Conservation (phyloP, 2,329 filamentous ascomycete species). For the Fusarium chlamydosporum region DNA sequence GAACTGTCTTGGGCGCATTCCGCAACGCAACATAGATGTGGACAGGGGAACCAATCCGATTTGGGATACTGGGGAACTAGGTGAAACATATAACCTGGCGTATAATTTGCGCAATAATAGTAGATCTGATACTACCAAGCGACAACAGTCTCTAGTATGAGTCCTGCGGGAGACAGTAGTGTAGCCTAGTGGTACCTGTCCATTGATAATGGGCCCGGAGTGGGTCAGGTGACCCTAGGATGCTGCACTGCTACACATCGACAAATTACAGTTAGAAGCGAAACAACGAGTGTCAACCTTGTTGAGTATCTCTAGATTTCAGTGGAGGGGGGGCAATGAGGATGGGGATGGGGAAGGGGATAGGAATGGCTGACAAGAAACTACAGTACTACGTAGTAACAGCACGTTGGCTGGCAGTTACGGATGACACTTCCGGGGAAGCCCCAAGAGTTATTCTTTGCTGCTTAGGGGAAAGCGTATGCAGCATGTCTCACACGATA, state of each 20-base stretch:
- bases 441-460: slow-evolving; percentile 2
- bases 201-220: not conserved
- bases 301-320: not conserved
- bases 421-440: slow-evolving; percentile 16
- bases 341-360: too few species aligned
- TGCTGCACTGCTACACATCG: not conserved
- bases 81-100: slow-evolving; percentile 3
- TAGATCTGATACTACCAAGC: not conserved
- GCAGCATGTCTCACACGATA: not conserved
- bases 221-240: slow-evolving; percentile 3
- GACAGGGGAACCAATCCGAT: not conserved
- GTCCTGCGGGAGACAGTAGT: not conserved
- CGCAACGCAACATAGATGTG: too few species aligned
- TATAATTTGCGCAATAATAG: not conserved
- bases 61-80: not conserved
- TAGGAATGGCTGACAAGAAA: too few species aligned
- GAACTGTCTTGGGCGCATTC: not conserved
- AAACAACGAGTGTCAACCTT: not conserved
- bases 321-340: not conserved
- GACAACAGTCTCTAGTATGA: not conserved
- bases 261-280: not conserved
- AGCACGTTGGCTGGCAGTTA: not conserved
- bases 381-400: too few species aligned
- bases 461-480: slow-evolving; percentile 9
- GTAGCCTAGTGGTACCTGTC: not conserved